Base-by-base conservation (phyloP, 305 asterid genomes). In the Fraxinus latifolia region DNA sequence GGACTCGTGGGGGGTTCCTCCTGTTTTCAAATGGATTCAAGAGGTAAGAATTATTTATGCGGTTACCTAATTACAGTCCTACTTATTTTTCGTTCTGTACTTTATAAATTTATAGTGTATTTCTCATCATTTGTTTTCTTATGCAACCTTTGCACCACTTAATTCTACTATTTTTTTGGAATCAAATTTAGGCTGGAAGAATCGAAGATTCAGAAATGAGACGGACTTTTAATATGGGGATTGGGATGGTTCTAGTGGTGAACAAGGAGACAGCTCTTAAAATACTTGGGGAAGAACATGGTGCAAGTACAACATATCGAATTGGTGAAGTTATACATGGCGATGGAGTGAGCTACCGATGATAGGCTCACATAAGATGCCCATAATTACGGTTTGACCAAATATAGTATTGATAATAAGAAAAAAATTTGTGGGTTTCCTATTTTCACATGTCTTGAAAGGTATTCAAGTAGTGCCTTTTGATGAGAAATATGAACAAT, bases 211-310 rank as follows among this genome's bases (percentile, higher is more conserved):
- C 83, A 7, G 99, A 95, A 86, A 95, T 95, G 99, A 89, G 82
- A 37, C 87, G 97, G 68, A 95, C 98, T 12, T 95, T 93, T 47
- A 95, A 95, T 81, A 93, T 95, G 98, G 98, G 98, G 19, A 91
- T 95, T 0, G 98, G 98, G 44, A 95, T 95, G 97, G 98, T 95
- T 68, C 88, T 95, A 3, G 98, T 92, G 36, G 93, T 95, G 79
- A 88, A 90, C 83, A 89, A 89, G 80, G 98, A 89, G 82, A 89
- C 93, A 0, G 97, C 97, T 31, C 84, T 27, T 1, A 82, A 91
- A 76, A 90, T 94, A 70, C 87, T 94, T 0, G 86, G 77, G 75
- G 93, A 90, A 5, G 87, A 79, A 15, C 76, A 76, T 31, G 78
- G 73, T 44, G 53, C 86, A 15, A 77, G 75, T 74, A 37, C 79